A percentile compares a stretch with the other conserved stretches of the same genome.
Evolutionary conservation across 352 stramenopile species (phyloP).

Genomic region (Phytophthora pluvialis): DNA sequence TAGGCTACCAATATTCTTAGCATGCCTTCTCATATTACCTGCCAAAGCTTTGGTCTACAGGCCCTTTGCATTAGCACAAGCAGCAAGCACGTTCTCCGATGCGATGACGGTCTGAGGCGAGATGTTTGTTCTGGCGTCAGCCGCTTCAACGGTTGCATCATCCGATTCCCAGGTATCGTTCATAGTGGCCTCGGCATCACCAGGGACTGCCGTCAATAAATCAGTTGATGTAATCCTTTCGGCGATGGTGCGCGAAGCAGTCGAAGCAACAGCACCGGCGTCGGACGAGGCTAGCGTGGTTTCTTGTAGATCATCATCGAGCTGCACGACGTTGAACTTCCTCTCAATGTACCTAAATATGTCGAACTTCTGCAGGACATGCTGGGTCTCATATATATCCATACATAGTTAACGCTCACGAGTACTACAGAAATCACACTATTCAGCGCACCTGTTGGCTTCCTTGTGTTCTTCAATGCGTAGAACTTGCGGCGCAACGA

Average conservation of each 20-base stretch:
- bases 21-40: not conserved
- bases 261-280: no score
- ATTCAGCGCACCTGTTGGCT: not conserved
- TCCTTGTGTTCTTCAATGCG: slow-evolving; percentile 4
- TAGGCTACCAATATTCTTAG: not conserved
- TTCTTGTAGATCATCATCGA: not conserved
- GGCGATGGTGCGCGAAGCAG: no score
- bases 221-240: not conserved
- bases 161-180: not conserved
- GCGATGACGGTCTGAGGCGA: no score
- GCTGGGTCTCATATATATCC: not conserved
- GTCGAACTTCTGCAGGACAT: not conserved
- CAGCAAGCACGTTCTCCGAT: no score
- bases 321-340: not conserved
- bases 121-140: no score
- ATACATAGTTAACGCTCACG: not conserved
- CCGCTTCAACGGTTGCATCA: no score
- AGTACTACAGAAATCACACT: not conserved
- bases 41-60: no score
- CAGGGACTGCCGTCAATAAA: not conserved
- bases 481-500: not conserved
- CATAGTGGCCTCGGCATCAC: not conserved
- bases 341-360: slow-evolving; percentile 1
- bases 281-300: no score
- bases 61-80: no score